phyloP scores from a whole-genome alignment of 495 filamentous ascomycete genomes.

The Pyrenula massariospora region DNA sequence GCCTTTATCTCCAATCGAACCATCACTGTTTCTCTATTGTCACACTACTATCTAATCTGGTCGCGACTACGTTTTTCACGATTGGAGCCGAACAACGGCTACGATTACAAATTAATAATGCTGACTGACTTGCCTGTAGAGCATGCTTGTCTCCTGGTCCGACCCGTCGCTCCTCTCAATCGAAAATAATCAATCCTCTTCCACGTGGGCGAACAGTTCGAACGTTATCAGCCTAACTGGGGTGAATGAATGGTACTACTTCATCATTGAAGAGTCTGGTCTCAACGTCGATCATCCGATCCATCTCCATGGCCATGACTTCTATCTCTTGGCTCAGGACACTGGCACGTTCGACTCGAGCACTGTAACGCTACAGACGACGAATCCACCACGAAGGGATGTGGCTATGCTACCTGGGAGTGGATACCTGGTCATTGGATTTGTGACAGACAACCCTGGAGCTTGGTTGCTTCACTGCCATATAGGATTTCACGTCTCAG shows the following conservation, averaged over 20 bases:
- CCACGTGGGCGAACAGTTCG: not conserved
- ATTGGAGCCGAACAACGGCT: too few relatives aligned
- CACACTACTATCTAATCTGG: too few relatives aligned
- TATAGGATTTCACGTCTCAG: slow-evolving; percentile 32
- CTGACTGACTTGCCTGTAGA: slow-evolving; percentile 5
- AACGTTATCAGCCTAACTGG: not conserved
- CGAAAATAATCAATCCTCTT: not conserved
- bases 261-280: slow-evolving; percentile 7
- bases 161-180: slow-evolving; percentile 26
- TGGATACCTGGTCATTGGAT: slow-evolving; percentile 2
- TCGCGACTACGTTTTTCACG: too few relatives aligned
- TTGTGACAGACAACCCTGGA: slow-evolving; percentile 40
- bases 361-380: not conserved
- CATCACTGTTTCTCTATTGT: too few relatives aligned
- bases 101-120: too few relatives aligned
- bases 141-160: slow-evolving; percentile 5
- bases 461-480: slow-evolving; percentile 44
- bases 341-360: slow-evolving; percentile 10
- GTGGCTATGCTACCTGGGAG: slow-evolving; percentile 11
- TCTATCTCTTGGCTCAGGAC: slow-evolving; percentile 54
- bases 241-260: slow-evolving; percentile 48
- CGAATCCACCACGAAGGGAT: slow-evolving; percentile 45
- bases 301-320: slow-evolving; percentile 80
- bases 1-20: too few relatives aligned
- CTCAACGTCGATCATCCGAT: slow-evolving; percentile 74